Percentiles rank a stretch among this genome's conserved stretches.
phyloP scores from a whole-genome alignment of 2,329 filamentous ascomycete species.

The Fulvia fulva region DNA sequence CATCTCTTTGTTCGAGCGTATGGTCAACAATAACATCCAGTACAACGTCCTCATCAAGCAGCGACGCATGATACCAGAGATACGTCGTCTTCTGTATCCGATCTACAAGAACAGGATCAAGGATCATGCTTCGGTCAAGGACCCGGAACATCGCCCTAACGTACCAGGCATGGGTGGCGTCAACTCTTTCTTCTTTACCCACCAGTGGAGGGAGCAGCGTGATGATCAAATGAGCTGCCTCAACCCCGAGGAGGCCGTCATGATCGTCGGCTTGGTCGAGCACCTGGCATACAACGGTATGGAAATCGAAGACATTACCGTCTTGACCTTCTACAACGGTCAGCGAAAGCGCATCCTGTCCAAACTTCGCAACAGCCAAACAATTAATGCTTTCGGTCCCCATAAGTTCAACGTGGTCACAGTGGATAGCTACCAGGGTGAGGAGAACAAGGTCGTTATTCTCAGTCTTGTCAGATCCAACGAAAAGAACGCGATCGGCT shows the following conservation, averaged over 20 bases:
- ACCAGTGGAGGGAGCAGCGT: slow-evolving; percentile 60
- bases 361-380: slow-evolving; percentile 35
- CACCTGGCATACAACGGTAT: slow-evolving; percentile 70
- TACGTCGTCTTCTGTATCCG: slow-evolving; percentile 56
- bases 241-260: slow-evolving; percentile 69
- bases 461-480: slow-evolving; percentile 77
- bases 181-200: slow-evolving; percentile 60
- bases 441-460: slow-evolving; percentile 81
- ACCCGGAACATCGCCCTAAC: slow-evolving; percentile 42
- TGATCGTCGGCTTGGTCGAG: slow-evolving; percentile 68
- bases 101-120: slow-evolving; percentile 57
- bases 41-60: slow-evolving; percentile 65
- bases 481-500: slow-evolving; percentile 58
- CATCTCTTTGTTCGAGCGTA: slow-evolving; percentile 73
- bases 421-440: slow-evolving; percentile 85
- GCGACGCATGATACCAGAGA: slow-evolving; percentile 67
- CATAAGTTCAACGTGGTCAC: slow-evolving; percentile 61
- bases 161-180: slow-evolving; percentile 61
- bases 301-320: slow-evolving; percentile 60
- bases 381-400: slow-evolving; percentile 11
- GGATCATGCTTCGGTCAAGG: slow-evolving; percentile 56
- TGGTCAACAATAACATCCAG: slow-evolving; percentile 62
- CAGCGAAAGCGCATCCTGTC: slow-evolving; percentile 65
- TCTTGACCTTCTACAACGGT: slow-evolving; percentile 85
- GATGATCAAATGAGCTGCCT: slow-evolving; percentile 63